Conservation (phyloP, 805 yeast species). For the Suhomyces prunicola region DNA sequence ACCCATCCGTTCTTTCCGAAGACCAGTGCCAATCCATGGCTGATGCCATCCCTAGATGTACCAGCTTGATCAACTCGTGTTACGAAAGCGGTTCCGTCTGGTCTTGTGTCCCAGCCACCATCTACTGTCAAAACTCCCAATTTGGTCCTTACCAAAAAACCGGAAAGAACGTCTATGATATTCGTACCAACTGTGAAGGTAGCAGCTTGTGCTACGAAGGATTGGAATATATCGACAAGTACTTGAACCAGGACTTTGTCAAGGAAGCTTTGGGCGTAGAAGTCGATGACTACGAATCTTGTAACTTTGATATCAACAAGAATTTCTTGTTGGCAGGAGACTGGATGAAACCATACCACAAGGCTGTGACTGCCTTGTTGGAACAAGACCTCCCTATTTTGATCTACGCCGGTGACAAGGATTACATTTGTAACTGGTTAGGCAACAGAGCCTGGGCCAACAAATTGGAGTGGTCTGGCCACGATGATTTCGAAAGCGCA, state of each 20-base stretch:
- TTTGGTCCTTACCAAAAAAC: slow-evolving; percentile 57
- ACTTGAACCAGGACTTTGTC: slow-evolving; percentile 74
- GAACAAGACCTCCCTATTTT: slow-evolving; percentile 73
- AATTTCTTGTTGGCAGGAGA: slow-evolving; percentile 86
- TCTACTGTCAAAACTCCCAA: slow-evolving; percentile 84
- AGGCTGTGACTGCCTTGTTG: slow-evolving; percentile 59
- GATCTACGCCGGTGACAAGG: slow-evolving; percentile 93
- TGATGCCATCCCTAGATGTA: slow-evolving; percentile 67
- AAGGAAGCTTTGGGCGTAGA: slow-evolving; percentile 86
- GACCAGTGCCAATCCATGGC: slow-evolving; percentile 67
- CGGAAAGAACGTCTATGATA: slow-evolving; percentile 89
- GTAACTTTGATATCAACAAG: slow-evolving; percentile 75
- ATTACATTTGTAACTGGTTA: slow-evolving; percentile 88
- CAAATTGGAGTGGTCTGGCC: slow-evolving; percentile 61
- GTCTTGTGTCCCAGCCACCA: slow-evolving; percentile 86
- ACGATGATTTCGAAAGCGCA: slow-evolving; percentile 42
- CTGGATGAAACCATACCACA: slow-evolving; percentile 79
- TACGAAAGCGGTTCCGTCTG: slow-evolving; percentile 71
- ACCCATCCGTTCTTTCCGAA: slow-evolving; percentile 67
- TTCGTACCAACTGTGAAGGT: slow-evolving; percentile 75
- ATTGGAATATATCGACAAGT: slow-evolving; percentile 69
- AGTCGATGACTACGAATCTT: slow-evolving; percentile 70
- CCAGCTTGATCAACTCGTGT: slow-evolving; percentile 70
- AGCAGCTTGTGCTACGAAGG: slow-evolving; percentile 72
- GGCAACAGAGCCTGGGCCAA: slow-evolving; percentile 86